These are phyloP conservation scores for Ramaria sp. DNA, from an alignment of 768 basidiomycete species.

Conservation along the genomic window DNA sequence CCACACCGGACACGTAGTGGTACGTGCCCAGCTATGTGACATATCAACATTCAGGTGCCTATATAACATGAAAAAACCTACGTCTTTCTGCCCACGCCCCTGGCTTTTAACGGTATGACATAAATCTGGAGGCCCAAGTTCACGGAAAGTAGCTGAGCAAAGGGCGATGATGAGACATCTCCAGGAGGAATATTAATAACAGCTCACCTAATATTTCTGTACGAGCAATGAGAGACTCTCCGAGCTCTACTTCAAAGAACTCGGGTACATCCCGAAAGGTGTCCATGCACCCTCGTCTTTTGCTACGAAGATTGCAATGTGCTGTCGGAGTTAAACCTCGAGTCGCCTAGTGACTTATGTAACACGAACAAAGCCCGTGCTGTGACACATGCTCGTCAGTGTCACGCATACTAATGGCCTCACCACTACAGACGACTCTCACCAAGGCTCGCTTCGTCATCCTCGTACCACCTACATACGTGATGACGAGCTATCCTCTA, in stretches of 20 bases:
- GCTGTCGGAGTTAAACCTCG: too few species aligned
- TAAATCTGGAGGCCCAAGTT: constrained; percentile 94
- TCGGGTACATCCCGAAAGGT: constrained; percentile 75
- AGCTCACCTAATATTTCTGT: constrained; percentile 83
- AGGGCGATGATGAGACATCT: constrained; percentile 13
- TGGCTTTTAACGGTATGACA: constrained; percentile 93
- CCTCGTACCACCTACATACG: too few species aligned
- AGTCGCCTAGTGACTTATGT: too few species aligned
- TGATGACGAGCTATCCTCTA: too few species aligned
- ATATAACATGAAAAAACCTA: constrained; percentile 28
- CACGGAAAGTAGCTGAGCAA: constrained; percentile 77
- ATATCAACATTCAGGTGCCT: background rate
- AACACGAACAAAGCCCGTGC: too few species aligned
- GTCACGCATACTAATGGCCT: too few species aligned
- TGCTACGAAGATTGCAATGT: too few species aligned
- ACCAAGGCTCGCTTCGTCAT: too few species aligned
- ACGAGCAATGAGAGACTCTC: constrained; percentile 78
- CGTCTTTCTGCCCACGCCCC: constrained; percentile 80
- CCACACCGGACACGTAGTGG: constrained; percentile 97
- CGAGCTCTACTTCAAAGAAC: constrained; percentile 92
- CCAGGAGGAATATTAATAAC: constrained; percentile 13
- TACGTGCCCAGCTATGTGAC: constrained; percentile 75
- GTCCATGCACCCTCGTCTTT: constrained; percentile 6
- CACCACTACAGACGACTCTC: too few species aligned
- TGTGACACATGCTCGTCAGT: too few species aligned